These are phyloP conservation scores for Escallonia herrerae DNA, from an alignment of 129 eudicot genomes.

Conservation along the genomic window DNA sequence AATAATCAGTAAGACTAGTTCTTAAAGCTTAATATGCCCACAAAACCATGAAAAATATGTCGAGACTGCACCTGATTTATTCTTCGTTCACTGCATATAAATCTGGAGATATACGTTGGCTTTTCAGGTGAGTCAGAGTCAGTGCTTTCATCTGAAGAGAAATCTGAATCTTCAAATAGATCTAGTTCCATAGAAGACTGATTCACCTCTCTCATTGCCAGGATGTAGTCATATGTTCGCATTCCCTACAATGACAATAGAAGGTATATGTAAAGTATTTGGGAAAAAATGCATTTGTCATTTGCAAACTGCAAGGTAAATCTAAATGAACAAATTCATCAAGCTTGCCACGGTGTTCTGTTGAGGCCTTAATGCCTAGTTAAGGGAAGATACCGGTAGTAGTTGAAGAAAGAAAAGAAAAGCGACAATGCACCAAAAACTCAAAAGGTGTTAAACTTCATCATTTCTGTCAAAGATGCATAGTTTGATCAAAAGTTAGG, in stretches of 20 bases:
- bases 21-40: too few species aligned
- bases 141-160: conserved; percentile 63
- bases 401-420: neutral
- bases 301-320: neutral
- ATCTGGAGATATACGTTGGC: conserved; percentile 33
- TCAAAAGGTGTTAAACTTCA: too few species aligned
- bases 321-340: too few species aligned
- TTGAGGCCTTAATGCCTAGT: too few species aligned
- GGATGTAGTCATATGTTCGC: conserved; percentile 88
- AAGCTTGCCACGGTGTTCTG: too few species aligned
- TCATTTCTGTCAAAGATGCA: too few species aligned
- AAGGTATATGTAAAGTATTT: neutral
- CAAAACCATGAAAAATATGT: neutral
- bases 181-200: conserved; percentile 46
- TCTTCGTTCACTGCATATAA: conserved; percentile 39
- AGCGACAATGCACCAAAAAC: neutral
- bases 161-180: conserved; percentile 57
- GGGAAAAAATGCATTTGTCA: neutral
- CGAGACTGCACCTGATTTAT: conserved; percentile 34
- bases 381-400: neutral
- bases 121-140: conserved; percentile 53
- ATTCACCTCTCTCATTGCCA: conserved; percentile 87
- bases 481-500: too few species aligned
- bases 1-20: neutral
- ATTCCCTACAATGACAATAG: conserved; percentile 53